These are phyloP conservation scores for Fistulifera solaris DNA, from an alignment of 108 stramenopile species.

Conservation along the genomic window DNA sequence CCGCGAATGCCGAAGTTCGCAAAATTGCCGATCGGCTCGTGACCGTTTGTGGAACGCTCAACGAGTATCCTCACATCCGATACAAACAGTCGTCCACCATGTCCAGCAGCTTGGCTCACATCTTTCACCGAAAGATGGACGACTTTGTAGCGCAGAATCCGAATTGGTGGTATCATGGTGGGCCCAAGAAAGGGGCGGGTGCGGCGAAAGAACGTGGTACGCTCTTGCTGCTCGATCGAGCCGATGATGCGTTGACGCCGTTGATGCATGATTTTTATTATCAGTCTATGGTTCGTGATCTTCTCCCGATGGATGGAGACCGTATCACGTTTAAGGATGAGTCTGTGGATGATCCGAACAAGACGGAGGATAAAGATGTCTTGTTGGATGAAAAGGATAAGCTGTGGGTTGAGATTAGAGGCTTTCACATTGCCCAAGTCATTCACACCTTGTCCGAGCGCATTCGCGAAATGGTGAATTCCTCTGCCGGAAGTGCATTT, in stretches of 20 bases:
- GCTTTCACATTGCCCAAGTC: slow-evolving; percentile 93
- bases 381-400: slow-evolving; percentile 91
- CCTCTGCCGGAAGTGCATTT: slow-evolving; percentile 39
- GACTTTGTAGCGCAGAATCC: slow-evolving; percentile 64
- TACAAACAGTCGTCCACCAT: slow-evolving; percentile 51
- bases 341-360: slow-evolving; percentile 28
- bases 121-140: slow-evolving; percentile 82
- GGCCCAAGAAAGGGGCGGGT: slow-evolving; percentile 28
- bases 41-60: slow-evolving; percentile 91
- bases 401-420: slow-evolving; percentile 92
- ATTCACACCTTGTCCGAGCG: slow-evolving; percentile 67
- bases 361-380: slow-evolving; percentile 56
- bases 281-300: slow-evolving; percentile 95
- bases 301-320: slow-evolving; percentile 81
- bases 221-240: slow-evolving; percentile 85
- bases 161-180: slow-evolving; percentile 87
- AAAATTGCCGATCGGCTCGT: slow-evolving; percentile 77
- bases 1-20: slow-evolving; percentile 22
- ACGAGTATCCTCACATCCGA: slow-evolving; percentile 95
- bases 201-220: slow-evolving; percentile 65
- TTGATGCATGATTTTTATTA: slow-evolving; percentile 97
- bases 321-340: slow-evolving; percentile 69
- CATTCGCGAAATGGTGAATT: slow-evolving; percentile 73
- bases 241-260: slow-evolving; percentile 88
- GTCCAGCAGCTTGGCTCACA: slow-evolving; percentile 57